Conservation (phyloP, 441 rosid genomes). For the Jatropha multifida region DNA sequence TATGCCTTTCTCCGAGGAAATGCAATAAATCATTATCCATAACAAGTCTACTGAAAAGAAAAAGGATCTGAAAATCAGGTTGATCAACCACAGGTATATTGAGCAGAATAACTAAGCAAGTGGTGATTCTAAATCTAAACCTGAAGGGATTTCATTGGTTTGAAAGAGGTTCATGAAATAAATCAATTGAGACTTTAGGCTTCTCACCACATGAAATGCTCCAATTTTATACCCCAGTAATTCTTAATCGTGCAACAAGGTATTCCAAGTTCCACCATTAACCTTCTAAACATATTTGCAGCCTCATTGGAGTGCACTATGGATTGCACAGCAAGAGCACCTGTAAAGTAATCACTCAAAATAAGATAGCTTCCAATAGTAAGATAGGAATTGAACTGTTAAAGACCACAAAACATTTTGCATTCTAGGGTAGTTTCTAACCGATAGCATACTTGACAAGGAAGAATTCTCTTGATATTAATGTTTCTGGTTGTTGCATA, state of each 20-base stretch:
- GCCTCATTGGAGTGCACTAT: conserved; percentile 29
- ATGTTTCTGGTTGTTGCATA: not conserved
- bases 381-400: not conserved
- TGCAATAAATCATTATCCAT: conserved; percentile 51
- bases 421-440: not conserved
- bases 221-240: conserved; percentile 52
- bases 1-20: conserved; percentile 53
- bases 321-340: not conserved
- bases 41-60: conserved; percentile 53
- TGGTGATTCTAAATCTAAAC: conserved; percentile 73
- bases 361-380: not conserved
- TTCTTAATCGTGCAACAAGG: conserved; percentile 46
- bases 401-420: not conserved
- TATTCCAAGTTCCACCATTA: conserved; percentile 66
- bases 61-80: conserved; percentile 78
- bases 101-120: conserved; percentile 49
- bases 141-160: conserved; percentile 81
- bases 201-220: conserved; percentile 26
- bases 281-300: conserved; percentile 39
- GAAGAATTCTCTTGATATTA: not conserved
- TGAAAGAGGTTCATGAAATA: conserved; percentile 76
- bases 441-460: not conserved
- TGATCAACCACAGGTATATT: conserved; percentile 55
- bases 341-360: not conserved
- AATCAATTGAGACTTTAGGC: conserved; percentile 38